A percentile compares a stretch with the other conserved stretches of the same genome.
phyloP scores from a whole-genome alignment of 176 grass and related monocot genomes.

The Ensete glaucum region DNA sequence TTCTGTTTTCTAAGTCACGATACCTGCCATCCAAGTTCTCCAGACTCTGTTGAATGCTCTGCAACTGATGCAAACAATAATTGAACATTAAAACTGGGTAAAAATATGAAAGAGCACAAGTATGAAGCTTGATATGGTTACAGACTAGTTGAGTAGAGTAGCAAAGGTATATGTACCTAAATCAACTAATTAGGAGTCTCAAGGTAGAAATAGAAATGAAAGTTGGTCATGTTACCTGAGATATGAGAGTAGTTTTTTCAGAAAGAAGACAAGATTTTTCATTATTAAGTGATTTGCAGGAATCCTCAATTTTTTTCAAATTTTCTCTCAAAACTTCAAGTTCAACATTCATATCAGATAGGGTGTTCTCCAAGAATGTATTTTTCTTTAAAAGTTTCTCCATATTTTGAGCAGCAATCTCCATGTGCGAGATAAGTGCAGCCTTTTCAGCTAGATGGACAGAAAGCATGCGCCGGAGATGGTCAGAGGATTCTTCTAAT shows the following conservation, averaged over 20 bases:
- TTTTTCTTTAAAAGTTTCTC: slow-evolving; percentile 65
- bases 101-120: neutral
- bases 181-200: neutral
- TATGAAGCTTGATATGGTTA: neutral
- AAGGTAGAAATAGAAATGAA: neutral
- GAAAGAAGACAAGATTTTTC: slow-evolving; percentile 56
- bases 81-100: neutral
- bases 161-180: neutral
- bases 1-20: slow-evolving; percentile 48
- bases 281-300: slow-evolving; percentile 33
- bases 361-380: slow-evolving; percentile 57
- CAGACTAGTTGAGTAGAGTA: neutral
- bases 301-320: slow-evolving; percentile 48
- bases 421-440: slow-evolving; percentile 42
- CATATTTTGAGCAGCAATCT: slow-evolving; percentile 56
- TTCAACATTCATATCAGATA: slow-evolving; percentile 56
- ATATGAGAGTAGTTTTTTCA: slow-evolving; percentile 55
- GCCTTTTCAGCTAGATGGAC: slow-evolving; percentile 44
- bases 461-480: slow-evolving; percentile 45
- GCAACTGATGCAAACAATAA: slow-evolving; percentile 41
- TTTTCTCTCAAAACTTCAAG: slow-evolving; percentile 57
- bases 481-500: slow-evolving; percentile 63
- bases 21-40: slow-evolving; percentile 53
- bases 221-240: slow-evolving; percentile 40
- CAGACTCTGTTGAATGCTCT: slow-evolving; percentile 44